Evolutionary conservation across 192 early-diverging fungal species (phyloP).

Genomic region (Dispira simplex): DNA sequence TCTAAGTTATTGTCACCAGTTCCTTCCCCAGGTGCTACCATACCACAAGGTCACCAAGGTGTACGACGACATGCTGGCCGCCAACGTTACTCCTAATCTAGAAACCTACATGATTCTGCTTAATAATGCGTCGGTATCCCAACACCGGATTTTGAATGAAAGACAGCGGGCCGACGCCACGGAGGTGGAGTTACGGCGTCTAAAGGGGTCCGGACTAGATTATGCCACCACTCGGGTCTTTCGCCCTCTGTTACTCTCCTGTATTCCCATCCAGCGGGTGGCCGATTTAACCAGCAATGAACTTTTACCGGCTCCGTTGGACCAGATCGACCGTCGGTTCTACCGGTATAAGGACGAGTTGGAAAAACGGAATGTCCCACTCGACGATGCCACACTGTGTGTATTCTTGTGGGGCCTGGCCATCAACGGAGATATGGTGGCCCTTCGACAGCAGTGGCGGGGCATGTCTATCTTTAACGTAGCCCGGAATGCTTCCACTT

Average conservation of each 20-base stretch:
- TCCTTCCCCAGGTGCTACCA: constrained; percentile 1
- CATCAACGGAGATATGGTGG: constrained; percentile 3
- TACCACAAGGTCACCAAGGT: background rate
- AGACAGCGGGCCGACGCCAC: background rate
- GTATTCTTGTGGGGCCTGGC: constrained; percentile 2
- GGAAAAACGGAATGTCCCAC: background rate
- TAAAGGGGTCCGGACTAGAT: background rate
- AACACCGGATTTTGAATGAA: background rate
- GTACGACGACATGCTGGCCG: background rate
- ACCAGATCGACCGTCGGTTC: constrained; percentile 7
- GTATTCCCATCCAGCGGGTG: background rate
- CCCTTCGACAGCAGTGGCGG: constrained; percentile 3
- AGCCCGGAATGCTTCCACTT: background rate
- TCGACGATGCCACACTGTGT: background rate
- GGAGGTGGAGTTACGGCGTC: background rate
- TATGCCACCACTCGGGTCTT: background rate
- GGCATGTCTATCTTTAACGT: constrained; percentile 4
- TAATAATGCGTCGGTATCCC: background rate
- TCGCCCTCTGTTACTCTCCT: background rate
- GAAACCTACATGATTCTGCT: background rate
- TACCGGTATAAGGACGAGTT: constrained; percentile 5
- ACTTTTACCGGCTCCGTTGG: background rate
- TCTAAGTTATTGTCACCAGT: background rate
- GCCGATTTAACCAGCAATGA: background rate
- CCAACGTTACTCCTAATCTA: background rate